Conservation (phyloP, 371 early-diverging fungal species). For the Actinomortierella ambigua region DNA sequence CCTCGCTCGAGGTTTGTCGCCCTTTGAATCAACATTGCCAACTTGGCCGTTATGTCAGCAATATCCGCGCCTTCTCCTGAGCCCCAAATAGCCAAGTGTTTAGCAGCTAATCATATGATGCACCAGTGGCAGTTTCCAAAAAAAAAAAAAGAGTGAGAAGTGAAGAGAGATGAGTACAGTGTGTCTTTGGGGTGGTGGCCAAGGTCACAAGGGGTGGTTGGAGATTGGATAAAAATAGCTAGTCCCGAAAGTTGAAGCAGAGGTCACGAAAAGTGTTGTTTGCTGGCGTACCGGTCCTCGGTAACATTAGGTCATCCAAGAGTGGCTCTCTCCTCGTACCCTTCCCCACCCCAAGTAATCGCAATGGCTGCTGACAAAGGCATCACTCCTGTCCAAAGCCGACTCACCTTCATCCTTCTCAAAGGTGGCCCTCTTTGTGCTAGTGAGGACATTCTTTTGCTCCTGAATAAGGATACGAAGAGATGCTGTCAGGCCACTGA, state of each 20-base stretch:
- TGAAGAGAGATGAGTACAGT: neutral
- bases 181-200: too few species aligned
- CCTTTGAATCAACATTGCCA: slow-evolving; percentile 30
- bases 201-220: too few species aligned
- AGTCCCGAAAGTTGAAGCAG: too few species aligned
- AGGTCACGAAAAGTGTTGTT: too few species aligned
- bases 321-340: too few species aligned
- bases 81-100: slow-evolving; percentile 36
- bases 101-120: slow-evolving; percentile 18
- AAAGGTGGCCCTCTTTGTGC: slow-evolving; percentile 32
- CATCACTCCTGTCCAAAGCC: neutral
- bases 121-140: neutral
- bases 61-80: slow-evolving; percentile 41
- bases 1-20: slow-evolving; percentile 34
- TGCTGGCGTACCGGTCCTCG: too few species aligned
- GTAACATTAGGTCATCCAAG: too few species aligned
- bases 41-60: slow-evolving; percentile 30
- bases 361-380: neutral
- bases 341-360: too few species aligned
- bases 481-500: slow-evolving; percentile 40
- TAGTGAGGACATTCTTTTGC: slow-evolving; percentile 39
- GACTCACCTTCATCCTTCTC: slow-evolving; percentile 42
- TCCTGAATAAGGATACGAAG: slow-evolving; percentile 45
- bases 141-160: neutral
- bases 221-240: too few species aligned